These are phyloP conservation scores for Pogostemon cablin DNA, from an alignment of 257 asterid genomes.

Conservation along the genomic window DNA sequence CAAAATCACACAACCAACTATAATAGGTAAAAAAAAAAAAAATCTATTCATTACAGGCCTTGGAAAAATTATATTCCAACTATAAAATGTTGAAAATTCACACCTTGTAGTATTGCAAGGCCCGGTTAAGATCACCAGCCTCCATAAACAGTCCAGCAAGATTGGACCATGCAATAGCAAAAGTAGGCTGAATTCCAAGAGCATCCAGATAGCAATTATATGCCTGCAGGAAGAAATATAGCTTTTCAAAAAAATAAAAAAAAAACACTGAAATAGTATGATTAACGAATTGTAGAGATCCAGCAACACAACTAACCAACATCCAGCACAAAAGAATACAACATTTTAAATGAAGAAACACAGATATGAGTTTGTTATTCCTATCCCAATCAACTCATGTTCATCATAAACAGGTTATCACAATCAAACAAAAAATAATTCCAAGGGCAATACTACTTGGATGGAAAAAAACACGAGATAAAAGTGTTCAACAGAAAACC, in stretches of 20 bases:
- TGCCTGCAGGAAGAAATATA: constrained; percentile 54
- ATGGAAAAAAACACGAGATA: constrained; percentile 22
- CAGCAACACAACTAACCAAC: constrained; percentile 3
- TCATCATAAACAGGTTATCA: constrained; percentile 5
- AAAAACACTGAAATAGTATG: constrained; percentile 5
- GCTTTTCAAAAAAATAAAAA: no score
- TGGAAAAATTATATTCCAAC: not conserved
- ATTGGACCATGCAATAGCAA: constrained; percentile 99
- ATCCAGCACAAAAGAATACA: constrained; percentile 5
- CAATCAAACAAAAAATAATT: not conserved
- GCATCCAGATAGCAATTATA: constrained; percentile 93
- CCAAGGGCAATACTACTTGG: not conserved
- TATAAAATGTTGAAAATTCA: constrained; percentile 14
- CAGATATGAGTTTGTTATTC: constrained; percentile 1
- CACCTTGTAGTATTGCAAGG: constrained; percentile 97
- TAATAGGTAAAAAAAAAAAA: constrained; percentile 10
- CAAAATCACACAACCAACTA: constrained; percentile 22
- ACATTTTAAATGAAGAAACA: not conserved
- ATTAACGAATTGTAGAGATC: constrained; percentile 7
- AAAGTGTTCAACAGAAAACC: constrained; percentile 18
- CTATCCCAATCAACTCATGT: not conserved
- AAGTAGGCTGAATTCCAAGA: constrained; percentile 85
- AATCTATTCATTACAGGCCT: constrained; percentile 1
- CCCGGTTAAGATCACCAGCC: constrained; percentile 86
- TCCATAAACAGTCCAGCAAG: constrained; percentile 99